phyloP scores from a whole-genome alignment of 2,329 filamentous ascomycete genomes.

The Knufia fluminis region DNA sequence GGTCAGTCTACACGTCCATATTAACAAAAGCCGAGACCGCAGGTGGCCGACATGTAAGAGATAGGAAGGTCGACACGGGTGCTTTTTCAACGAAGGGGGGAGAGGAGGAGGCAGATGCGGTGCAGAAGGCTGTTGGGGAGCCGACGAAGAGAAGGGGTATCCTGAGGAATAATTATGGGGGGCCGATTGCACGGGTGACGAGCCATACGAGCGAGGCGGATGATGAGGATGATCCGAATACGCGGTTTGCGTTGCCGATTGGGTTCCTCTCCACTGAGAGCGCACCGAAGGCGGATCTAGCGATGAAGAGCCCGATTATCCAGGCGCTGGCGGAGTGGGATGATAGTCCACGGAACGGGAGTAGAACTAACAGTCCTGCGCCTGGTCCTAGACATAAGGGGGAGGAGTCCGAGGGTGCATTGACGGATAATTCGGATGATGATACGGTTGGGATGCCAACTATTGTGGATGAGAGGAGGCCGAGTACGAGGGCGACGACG shows the following conservation, averaged over 20 bases:
- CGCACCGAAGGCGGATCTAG: slow-evolving; percentile 19
- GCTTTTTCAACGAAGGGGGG: slow-evolving; percentile 28
- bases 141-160: slow-evolving; percentile 25
- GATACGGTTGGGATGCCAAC: slow-evolving; percentile 3
- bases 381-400: neutral
- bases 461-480: slow-evolving; percentile 12
- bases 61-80: slow-evolving; percentile 35
- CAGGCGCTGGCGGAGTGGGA: slow-evolving; percentile 18
- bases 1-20: slow-evolving; percentile 70
- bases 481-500: slow-evolving; percentile 9
- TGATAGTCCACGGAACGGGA: slow-evolving; percentile 6
- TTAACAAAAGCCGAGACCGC: slow-evolving; percentile 52
- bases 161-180: slow-evolving; percentile 19
- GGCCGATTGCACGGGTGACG: slow-evolving; percentile 17
- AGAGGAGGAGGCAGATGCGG: slow-evolving; percentile 40
- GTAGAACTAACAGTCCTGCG: neutral
- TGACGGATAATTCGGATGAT: slow-evolving; percentile 11
- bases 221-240: slow-evolving; percentile 18
- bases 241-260: slow-evolving; percentile 21
- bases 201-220: slow-evolving; percentile 17
- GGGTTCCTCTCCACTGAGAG: slow-evolving; percentile 20
- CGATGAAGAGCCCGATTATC: slow-evolving; percentile 22
- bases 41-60: slow-evolving; percentile 43
- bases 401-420: slow-evolving; percentile 4
- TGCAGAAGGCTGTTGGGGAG: slow-evolving; percentile 39